phyloP scores from a whole-genome alignment of 805 yeast species.

The Starmerella vaccinii region DNA sequence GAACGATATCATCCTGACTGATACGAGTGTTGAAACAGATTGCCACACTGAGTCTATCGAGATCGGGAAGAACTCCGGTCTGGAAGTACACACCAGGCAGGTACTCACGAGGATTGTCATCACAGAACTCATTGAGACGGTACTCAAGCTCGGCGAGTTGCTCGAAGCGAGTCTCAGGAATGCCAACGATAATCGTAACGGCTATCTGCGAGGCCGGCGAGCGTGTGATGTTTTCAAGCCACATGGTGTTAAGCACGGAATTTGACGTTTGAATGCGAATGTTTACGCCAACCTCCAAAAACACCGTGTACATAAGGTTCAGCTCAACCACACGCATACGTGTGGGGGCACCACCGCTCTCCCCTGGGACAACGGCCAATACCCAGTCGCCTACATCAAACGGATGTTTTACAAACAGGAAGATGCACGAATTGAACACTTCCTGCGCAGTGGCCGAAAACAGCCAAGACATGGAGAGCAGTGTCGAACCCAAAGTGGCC shows the following conservation, averaged over 20 bases:
- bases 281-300: conserved; percentile 26
- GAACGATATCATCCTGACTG: conserved; percentile 30
- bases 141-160: conserved; percentile 29
- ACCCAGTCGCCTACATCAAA: conserved; percentile 36
- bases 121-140: conserved; percentile 28
- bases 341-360: conserved; percentile 17
- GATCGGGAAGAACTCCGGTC: conserved; percentile 29
- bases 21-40: conserved; percentile 27
- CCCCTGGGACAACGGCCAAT: conserved; percentile 23
- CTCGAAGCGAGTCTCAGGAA: conserved; percentile 33
- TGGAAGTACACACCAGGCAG: conserved; percentile 29
- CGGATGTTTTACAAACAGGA: conserved; percentile 36
- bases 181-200: conserved; percentile 27
- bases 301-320: conserved; percentile 33
- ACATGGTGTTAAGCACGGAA: conserved; percentile 31
- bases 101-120: conserved; percentile 32
- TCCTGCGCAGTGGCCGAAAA: conserved; percentile 34
- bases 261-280: conserved; percentile 33
- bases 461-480: conserved; percentile 34
- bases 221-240: conserved; percentile 33
- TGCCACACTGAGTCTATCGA: conserved; percentile 29
- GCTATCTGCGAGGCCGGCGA: conserved; percentile 29
- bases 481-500: conserved; percentile 35
- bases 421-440: conserved; percentile 33
- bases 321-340: conserved; percentile 30